These are phyloP conservation scores for Capsicum baccatum DNA, from an alignment of 257 asterid species.

Conservation along the genomic window DNA sequence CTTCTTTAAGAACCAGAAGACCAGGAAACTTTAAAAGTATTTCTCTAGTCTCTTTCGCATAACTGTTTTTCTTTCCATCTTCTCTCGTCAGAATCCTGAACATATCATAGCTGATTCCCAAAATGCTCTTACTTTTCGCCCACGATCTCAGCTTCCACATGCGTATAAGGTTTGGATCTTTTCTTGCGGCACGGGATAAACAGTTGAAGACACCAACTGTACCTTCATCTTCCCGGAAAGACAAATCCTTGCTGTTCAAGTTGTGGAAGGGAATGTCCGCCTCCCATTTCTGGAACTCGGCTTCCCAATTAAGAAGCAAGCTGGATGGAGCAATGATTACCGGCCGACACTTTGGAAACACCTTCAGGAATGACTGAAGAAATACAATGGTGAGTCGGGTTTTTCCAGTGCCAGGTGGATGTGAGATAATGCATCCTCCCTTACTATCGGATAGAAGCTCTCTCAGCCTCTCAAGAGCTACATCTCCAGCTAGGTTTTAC, in stretches of 20 bases:
- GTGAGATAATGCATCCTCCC: conserved; percentile 79
- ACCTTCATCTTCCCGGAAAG: conserved; percentile 39
- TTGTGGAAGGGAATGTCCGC: conserved; percentile 58
- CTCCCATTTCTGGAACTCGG: conserved; percentile 48
- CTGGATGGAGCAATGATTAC: conserved; percentile 70
- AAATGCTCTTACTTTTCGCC: no score
- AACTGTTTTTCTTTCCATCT: no score
- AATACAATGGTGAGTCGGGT: conserved; percentile 67
- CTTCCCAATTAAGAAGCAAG: conserved; percentile 75
- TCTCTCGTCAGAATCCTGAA: no score
- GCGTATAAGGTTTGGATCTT: no score
- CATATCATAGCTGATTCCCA: no score
- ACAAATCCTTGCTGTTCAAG: conserved; percentile 48
- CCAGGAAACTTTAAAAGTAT: no score
- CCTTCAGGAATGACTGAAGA: conserved; percentile 56
- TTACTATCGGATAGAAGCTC: conserved; percentile 39
- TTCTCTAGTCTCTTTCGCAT: no score
- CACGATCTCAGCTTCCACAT: no score
- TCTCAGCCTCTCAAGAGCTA: conserved; percentile 45
- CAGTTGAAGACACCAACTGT: background rate
- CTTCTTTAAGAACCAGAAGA: no score
- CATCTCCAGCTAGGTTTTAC: conserved; percentile 69
- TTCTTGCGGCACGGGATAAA: no score
- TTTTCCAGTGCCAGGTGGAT: conserved; percentile 90
- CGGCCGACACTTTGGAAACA: conserved; percentile 58